Percentiles rank a stretch among this genome's conserved stretches.
Evolutionary conservation across 257 asterid species (phyloP).

Genomic region (Solanum tarapatanum): DNA sequence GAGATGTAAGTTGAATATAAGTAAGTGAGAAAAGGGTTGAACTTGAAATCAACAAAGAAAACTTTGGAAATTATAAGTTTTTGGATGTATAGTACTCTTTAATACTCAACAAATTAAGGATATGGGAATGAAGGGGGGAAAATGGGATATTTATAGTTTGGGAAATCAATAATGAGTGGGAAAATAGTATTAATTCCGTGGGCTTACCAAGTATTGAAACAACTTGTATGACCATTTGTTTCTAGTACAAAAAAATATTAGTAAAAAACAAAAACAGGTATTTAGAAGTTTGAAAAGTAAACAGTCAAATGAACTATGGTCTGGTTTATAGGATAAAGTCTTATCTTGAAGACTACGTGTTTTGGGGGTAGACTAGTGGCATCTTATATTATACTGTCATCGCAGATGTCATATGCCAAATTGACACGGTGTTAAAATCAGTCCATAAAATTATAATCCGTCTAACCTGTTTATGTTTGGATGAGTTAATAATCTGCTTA

Average conservation of each 20-base stretch:
- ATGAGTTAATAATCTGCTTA: accelerated
- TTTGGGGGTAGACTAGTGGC: neutral
- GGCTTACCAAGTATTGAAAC: neutral
- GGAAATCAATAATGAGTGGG: neutral
- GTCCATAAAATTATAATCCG: no score
- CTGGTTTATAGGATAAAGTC: neutral
- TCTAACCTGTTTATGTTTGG: no score
- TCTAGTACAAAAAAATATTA: neutral
- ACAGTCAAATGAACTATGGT: neutral
- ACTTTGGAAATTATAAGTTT: neutral
- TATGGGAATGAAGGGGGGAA: neutral
- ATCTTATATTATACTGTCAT: neutral
- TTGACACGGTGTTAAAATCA: no score
- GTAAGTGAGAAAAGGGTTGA: neutral
- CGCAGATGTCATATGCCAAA: neutral
- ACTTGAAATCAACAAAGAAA: neutral
- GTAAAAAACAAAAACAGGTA: neutral
- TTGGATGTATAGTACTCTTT: neutral
- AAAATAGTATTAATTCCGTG: neutral
- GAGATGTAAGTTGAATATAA: neutral
- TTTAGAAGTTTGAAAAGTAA: neutral
- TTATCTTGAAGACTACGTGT: neutral
- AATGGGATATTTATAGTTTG: neutral
- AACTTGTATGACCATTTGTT: neutral
- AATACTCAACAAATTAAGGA: neutral